Conservation (phyloP, 2,329 filamentous ascomycete species). For the Cladorrhinum sp. region DNA sequence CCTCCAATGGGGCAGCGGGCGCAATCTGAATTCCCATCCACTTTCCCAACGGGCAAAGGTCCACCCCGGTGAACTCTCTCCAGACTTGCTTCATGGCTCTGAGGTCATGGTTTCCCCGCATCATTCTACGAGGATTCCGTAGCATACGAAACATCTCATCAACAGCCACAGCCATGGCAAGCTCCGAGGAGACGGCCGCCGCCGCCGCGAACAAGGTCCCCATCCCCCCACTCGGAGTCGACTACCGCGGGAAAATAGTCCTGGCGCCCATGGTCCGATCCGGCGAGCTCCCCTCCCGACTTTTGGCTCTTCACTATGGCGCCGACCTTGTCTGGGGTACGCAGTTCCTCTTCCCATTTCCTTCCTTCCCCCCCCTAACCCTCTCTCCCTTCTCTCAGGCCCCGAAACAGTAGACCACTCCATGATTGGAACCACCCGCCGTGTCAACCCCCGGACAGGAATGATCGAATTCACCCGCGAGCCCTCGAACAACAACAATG, state of each 20-base stretch:
- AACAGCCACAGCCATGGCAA: neutral
- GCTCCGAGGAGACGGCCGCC: neutral
- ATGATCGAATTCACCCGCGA: slow-evolving; percentile 82
- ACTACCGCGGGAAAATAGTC: slow-evolving; percentile 91
- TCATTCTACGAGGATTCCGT: neutral
- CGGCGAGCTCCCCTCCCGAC: slow-evolving; percentile 87
- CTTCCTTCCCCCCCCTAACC: neutral
- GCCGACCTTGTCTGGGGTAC: slow-evolving; percentile 94
- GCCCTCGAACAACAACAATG: slow-evolving; percentile 66
- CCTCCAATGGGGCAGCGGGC: neutral
- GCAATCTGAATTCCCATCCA: neutral
- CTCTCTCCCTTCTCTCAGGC: slow-evolving; percentile 45
- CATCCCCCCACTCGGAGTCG: slow-evolving; percentile 83
- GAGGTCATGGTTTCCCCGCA: neutral
- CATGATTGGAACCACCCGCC: slow-evolving; percentile 81
- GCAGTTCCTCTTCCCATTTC: slow-evolving; percentile 28
- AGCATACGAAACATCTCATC: neutral
- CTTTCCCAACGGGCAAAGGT: neutral
- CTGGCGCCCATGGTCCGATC: slow-evolving; percentile 97
- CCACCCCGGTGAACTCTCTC: neutral
- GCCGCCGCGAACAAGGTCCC: slow-evolving; percentile 57
- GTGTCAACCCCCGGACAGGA: slow-evolving; percentile 69
- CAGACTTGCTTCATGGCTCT: neutral
- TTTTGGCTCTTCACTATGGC: slow-evolving; percentile 88
- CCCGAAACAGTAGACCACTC: slow-evolving; percentile 92